Evolutionary conservation across 345 rosid genomes (phyloP).

Genomic region (Rhizophora apiculata): DNA sequence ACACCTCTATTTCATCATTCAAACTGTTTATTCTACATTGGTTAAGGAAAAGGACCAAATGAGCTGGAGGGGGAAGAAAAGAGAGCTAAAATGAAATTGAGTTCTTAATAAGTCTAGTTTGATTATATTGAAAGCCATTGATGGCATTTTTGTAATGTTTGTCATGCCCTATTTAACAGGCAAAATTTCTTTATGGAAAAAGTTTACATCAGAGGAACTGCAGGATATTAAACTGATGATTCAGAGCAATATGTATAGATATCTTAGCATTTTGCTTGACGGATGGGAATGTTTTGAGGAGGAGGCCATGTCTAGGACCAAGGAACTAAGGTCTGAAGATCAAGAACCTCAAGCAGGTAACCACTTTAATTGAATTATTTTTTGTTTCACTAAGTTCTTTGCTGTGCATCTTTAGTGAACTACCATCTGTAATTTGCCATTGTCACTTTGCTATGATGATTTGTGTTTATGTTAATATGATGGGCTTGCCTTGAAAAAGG

Average conservation of each 20-base stretch:
- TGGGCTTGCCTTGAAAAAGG: neutral
- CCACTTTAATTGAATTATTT: neutral
- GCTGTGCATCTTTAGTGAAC: neutral
- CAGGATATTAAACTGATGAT: conserved; percentile 92
- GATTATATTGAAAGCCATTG: neutral
- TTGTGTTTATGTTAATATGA: neutral
- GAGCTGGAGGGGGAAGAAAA: too few relatives aligned
- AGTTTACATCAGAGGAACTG: conserved; percentile 70
- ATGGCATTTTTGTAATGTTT: neutral
- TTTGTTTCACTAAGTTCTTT: neutral
- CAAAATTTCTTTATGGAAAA: conserved; percentile 89
- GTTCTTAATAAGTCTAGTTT: too few relatives aligned
- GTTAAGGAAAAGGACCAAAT: too few relatives aligned
- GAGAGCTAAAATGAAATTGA: too few relatives aligned
- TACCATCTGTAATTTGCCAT: neutral
- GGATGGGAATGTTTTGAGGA: conserved; percentile 98
- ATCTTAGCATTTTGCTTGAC: conserved; percentile 90
- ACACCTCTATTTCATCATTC: too few relatives aligned
- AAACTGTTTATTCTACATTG: too few relatives aligned
- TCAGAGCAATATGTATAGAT: conserved; percentile 94
- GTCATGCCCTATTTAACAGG: conserved; percentile 47
- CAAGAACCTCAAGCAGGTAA: conserved; percentile 50
- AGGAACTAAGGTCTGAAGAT: conserved; percentile 36
- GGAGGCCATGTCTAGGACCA: conserved; percentile 56
- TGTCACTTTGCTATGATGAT: neutral